Percentiles rank a stretch among this genome's conserved stretches.
These are phyloP conservation scores for Pisolithus thermaeus DNA, from an alignment of 1,284 basidiomycete genomes.

Conservation along the genomic window DNA sequence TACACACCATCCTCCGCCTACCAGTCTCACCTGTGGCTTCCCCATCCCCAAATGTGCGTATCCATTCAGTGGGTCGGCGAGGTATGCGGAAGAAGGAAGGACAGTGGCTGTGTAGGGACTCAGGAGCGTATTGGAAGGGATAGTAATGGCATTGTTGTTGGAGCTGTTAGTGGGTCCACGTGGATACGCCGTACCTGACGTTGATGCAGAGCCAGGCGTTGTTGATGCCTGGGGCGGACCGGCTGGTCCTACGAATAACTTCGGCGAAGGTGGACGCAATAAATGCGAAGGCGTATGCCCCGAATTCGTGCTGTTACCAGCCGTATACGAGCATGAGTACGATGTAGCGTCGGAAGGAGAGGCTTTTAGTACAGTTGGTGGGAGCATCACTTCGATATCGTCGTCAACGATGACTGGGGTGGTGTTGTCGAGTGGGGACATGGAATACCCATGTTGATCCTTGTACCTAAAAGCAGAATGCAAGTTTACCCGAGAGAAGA, in stretches of 20 bases:
- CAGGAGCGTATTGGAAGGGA: constrained; percentile 45
- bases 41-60: constrained; percentile 70
- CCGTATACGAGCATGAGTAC: constrained; percentile 6
- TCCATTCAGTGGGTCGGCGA: constrained; percentile 61
- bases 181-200: constrained; percentile 18
- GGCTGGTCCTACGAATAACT: constrained; percentile 21
- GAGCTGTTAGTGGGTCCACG: constrained; percentile 33
- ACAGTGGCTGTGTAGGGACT: constrained; percentile 54
- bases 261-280: constrained; percentile 25
- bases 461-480: constrained; percentile 14
- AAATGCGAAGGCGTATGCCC: constrained; percentile 20
- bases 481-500: constrained; percentile 11
- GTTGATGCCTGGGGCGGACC: constrained; percentile 25
- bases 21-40: constrained; percentile 73
- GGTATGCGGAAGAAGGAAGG: constrained; percentile 55
- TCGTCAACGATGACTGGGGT: constrained; percentile 27
- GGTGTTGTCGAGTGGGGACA: constrained; percentile 26
- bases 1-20: constrained; percentile 77
- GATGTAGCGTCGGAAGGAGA: constrained; percentile 9
- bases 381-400: constrained; percentile 14
- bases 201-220: constrained; percentile 31
- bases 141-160: constrained; percentile 40
- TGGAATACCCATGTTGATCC: constrained; percentile 27
- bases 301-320: not conserved
- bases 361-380: constrained; percentile 20